Evolutionary conservation across 2,329 filamentous ascomycete species (phyloP), one percentile per base, ranked within the genome.

Genomic region (Pseudogymnoascus sp.): DNA sequence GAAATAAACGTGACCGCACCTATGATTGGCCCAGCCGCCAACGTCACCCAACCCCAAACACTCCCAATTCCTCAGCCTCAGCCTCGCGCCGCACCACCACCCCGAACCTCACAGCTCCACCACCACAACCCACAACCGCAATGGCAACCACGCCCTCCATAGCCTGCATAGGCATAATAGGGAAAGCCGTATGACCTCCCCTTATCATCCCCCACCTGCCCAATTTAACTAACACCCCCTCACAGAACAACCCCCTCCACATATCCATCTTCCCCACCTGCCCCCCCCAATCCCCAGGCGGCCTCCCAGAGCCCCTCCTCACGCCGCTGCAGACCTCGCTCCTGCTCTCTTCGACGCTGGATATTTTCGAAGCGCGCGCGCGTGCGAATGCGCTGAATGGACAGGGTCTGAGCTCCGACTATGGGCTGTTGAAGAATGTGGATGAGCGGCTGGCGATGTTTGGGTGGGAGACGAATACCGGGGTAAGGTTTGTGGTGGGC

Each of bases 401-500:
- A 50, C 75, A 77, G 26, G 79, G 79, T 7, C 76, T 85, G 46
- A 89, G 91, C 60, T 92, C 95, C 70, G 93, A 98, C 74, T 88
- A 95, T 68, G 93, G 95, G 31, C 84, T 98, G 11, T 83, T 99
- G 60, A 93, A 98, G 78, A 92, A 93, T 64, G 83, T 98, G 65
- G 95, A 98, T 78, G 93, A 99, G 78, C 85, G 93, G 26, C 83
- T 98, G 56, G 92, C 93, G 37, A 89, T 92, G 68, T 99, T 98
- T 78, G 95, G 95, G 71, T 97, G 91, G 86, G 85, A 98, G 76
- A 97, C 95, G 63, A 98, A 96, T 76, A 98, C 95, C 0, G 92
- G 92, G 41, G 86, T 96, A 67, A 93, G 93, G 74, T 87, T 99
- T 72, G 87, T 98, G 35, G 88, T 92, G 66, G 85, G 97, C 3